Base-by-base conservation (phyloP, 129 eudicot genomes). In the Centella asiatica region DNA sequence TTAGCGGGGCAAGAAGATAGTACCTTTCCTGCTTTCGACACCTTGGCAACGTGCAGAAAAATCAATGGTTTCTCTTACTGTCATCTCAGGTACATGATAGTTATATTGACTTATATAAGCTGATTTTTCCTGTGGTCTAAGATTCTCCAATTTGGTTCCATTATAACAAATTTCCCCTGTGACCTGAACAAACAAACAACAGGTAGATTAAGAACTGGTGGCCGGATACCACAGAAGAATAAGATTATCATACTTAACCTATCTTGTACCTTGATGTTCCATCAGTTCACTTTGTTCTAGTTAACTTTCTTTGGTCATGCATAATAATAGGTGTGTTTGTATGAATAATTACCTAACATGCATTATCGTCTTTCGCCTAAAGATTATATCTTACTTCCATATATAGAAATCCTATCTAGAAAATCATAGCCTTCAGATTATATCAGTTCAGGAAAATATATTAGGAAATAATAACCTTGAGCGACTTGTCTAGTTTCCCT, bases 401-500 rank as follows among this genome's bases (percentile, higher is more conserved):
- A 51, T 11, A 9, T 8, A 26, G 12, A 7, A 7, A 28, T 51
- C 57, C 3, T 24, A 44, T 33, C 32, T 62, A 27, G 68, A 19
- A 11, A n/a, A 1, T 24, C 31, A 12, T 51, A 24, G 57, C 28
- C 14, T 25, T 14, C 14, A 25, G 58, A 2, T 50, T 5, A 2
- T 22, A 23, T 50, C 17, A 50, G 4, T 14, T 23, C n/a, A 25
- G 29, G 58, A 14, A 10, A 53, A 4, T 9, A 26, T 4, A 14
- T 15, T 13, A 10, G 34, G 18, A 37, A 46, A 48, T 36, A 5
- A 46, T 40, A 42, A 85, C 93, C 96, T 88, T 75, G 42, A 88
- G 81, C 22, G 86, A 71, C 70, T 74, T 81, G 66, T 67, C 62
- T 37, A 84, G 77, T 46, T 81, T 88, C 70, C 97, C 97, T n/a